These are phyloP conservation scores for Diplodia seriata DNA, from an alignment of 2,329 filamentous ascomycete genomes.

Conservation along the genomic window DNA sequence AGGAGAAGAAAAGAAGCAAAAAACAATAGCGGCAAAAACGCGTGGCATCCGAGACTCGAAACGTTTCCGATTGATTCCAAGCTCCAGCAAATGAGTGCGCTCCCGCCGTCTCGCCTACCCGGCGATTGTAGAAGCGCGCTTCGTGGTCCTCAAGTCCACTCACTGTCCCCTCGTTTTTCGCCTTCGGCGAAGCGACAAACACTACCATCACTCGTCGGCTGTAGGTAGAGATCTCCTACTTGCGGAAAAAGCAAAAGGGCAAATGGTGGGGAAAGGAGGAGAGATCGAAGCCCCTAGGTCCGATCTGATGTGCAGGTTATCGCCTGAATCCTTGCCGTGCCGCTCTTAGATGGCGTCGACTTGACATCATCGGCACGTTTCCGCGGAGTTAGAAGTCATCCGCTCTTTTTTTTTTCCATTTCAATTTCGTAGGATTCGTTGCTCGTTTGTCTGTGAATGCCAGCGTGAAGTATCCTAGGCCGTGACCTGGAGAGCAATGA, in stretches of 20 bases:
- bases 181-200: background rate
- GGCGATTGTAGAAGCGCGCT: background rate
- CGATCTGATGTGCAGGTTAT: background rate
- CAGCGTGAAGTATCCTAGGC: slow-evolving; percentile 5
- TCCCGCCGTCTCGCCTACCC: background rate
- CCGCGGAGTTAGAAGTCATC: background rate
- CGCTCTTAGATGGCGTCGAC: background rate
- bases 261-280: background rate
- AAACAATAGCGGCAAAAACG: background rate
- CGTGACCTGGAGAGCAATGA: background rate
- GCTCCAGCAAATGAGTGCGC: background rate
- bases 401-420: too few relatives aligned
- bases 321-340: background rate
- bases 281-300: background rate
- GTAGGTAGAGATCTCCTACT: too few relatives aligned
- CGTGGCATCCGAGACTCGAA: background rate
- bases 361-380: background rate
- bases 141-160: background rate
- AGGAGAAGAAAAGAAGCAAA: background rate
- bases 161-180: background rate
- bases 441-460: slow-evolving; percentile 18
- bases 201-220: background rate
- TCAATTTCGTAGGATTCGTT: slow-evolving; percentile 8
- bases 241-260: background rate
- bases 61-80: background rate